Conservation (phyloP, 768 basidiomycete species). For the Mycena belliarum region DNA sequence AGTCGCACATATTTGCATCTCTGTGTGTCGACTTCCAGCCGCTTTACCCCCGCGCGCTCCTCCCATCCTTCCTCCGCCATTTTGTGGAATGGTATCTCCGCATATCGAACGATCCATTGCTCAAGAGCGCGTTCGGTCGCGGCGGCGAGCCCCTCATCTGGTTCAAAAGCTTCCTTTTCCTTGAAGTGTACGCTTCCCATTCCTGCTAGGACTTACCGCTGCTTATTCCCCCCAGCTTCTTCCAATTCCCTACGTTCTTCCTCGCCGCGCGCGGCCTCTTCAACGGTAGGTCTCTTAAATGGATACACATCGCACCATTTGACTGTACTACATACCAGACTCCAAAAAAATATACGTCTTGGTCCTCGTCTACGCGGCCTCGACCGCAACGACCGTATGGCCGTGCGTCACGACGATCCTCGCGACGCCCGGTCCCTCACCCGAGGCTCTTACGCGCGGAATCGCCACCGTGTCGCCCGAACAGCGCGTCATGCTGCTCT, state of each 20-base stretch:
- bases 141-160: conserved; percentile 44
- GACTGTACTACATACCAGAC: conserved; percentile 33
- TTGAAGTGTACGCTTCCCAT: conserved; percentile 57
- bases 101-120: conserved; percentile 68
- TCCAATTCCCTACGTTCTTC: conserved; percentile 79
- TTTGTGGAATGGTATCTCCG: conserved; percentile 53
- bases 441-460: conserved; percentile 22
- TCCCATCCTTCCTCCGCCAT: conserved; percentile 48
- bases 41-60: conserved; percentile 52
- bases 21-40: conserved; percentile 72
- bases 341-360: conserved; percentile 58
- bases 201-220: not conserved
- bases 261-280: conserved; percentile 64
- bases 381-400: conserved; percentile 75
- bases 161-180: conserved; percentile 64
- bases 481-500: conserved; percentile 61
- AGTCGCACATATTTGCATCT: conserved; percentile 69
- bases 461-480: conserved; percentile 43
- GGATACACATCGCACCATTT: not conserved
- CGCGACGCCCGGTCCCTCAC: conserved; percentile 43
- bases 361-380: conserved; percentile 73
- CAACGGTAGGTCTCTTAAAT: conserved; percentile 40
- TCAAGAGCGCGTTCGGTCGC: conserved; percentile 42
- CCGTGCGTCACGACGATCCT: conserved; percentile 67
- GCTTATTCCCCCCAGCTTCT: conserved; percentile 42